Base-by-base conservation (phyloP, 306 rosid species). In the Heteromeles arbutifolia region DNA sequence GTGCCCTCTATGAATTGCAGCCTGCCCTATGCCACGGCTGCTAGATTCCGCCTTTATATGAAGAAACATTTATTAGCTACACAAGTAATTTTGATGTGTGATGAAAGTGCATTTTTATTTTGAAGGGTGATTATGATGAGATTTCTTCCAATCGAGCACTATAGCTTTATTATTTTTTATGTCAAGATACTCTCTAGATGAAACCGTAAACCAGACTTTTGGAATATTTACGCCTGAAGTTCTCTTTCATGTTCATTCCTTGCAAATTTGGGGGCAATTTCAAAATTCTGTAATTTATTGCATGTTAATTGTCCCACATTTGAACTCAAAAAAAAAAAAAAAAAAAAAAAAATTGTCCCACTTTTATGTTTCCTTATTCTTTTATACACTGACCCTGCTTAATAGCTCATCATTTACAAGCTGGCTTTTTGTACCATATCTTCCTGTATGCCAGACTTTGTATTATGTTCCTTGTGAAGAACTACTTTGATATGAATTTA, bases 401-500 rank as follows among this genome's bases (percentile, higher is more conserved):
- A 15, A 21, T 29, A 45, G 9, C 32, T 64, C 13, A 24, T 57
- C 52, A 8, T 61, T 62, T 62, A 17, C 26, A 17, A 25, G 26
- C n/a, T 67, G 29, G 17, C 29, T 14, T 28, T 45, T 6, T 21
- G 4, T 50, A 17, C n/a, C 58, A 39, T 31, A 71, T 17, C 18
- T 58, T 1, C 11, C 52, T n/a, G 21, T 44, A 11, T 28, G 25
- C 29, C n/a, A 31, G 73, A 78, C 41, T 37, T 41, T 73, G 24
- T 45, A 56, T 31, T 21, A 31, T 24, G 8, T 25, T 48, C 26
- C 48, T 10, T 6, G 4, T 53, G 18, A 66, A 24, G 10, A 45
- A 26, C 62, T 83, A 43, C 57, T 80, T 44, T 58, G n/a, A 54
- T 71, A 77, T 70, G 65, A 64, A 72, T 75, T 69, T 80, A 56